Base-by-base conservation (phyloP, 179 eudicot species). In the Spergularia azorica region DNA sequence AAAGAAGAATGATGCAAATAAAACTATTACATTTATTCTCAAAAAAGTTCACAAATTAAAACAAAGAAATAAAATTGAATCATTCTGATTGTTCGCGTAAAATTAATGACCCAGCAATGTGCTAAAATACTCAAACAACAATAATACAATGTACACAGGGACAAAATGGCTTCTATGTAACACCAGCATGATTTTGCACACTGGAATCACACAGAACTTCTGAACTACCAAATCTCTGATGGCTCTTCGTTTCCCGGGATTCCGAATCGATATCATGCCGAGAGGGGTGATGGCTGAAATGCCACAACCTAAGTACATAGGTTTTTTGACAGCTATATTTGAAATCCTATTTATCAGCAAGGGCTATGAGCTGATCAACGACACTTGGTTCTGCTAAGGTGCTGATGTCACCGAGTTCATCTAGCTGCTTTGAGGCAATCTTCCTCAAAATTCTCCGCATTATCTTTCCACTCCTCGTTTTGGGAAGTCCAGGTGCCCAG, bases 401-500 rank as follows among this genome's bases (percentile, higher is more conserved):
- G 83, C 98, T 93, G 9, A 85, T 93, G 83, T 93, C 98, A 56
- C 98, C 98, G 9, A 93, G 95, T 86, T 93, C 95, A 82, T 90
- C 89, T 60, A 90, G 86, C 79, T 90, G 96, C 83, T 90, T 84
- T 11, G 96, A 85, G 39, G 98, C 96, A 10, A 93, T 93, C 87
- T 93, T 93, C 87, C 98, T 88, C 82, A 93, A 70, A 55, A 93
- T 91, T 74, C 98, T 84, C 83, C 98, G 89, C 98, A 93, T 93
- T 84, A 93, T 93, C 87, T 93, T 93, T 73, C 98, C 98, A 69
- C 98, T 93, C 83, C 98, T 91, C 52, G 98, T 93, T 87, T 93
- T 93, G 5, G 98, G 97, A 52, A 92, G 97, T 21, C 94, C 96
- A 3, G 97, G 97, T 51, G 97, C 97, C 97, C 97, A 92, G 74